Conservation (phyloP, 108 stramenopile genomes). For the Mayamaea pseudoterrestris region DNA sequence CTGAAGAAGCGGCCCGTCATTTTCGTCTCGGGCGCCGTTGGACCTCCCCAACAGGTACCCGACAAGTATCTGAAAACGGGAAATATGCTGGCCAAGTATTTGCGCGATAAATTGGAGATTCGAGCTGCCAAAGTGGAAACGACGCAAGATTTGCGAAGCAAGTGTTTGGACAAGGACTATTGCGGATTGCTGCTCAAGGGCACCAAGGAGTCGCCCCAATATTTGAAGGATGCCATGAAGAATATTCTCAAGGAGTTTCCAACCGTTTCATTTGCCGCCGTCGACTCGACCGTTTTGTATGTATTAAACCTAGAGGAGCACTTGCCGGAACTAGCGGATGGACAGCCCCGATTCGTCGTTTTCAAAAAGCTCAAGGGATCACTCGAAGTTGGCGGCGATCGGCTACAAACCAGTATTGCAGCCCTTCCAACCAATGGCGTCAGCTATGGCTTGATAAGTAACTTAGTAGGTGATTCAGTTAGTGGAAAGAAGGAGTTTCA, state of each 20-base stretch:
- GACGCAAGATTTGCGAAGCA: slow-evolving; percentile 65
- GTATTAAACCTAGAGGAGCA: slow-evolving; percentile 68
- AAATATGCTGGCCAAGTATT: slow-evolving; percentile 55
- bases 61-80: slow-evolving; percentile 73
- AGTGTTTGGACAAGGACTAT: slow-evolving; percentile 68
- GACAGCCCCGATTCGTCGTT: slow-evolving; percentile 70
- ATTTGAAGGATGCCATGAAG: slow-evolving; percentile 66
- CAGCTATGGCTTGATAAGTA: slow-evolving; percentile 52
- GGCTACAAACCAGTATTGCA: slow-evolving; percentile 58
- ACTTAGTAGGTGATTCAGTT: slow-evolving; percentile 36
- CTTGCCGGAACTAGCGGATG: slow-evolving; percentile 51
- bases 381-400: slow-evolving; percentile 29
- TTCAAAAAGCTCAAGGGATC: slow-evolving; percentile 70
- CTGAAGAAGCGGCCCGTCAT: slow-evolving; percentile 60
- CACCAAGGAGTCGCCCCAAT: slow-evolving; percentile 44
- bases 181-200: slow-evolving; percentile 75
- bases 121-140: slow-evolving; percentile 82
- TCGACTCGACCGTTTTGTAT: slow-evolving; percentile 58
- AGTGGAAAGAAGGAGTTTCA: slow-evolving; percentile 22
- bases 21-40: slow-evolving; percentile 65
- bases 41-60: slow-evolving; percentile 68
- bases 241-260: slow-evolving; percentile 66
- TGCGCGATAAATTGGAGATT: slow-evolving; percentile 59
- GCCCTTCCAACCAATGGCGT: slow-evolving; percentile 32
- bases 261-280: slow-evolving; percentile 59